Evolutionary conservation across 192 early-diverging fungal species (phyloP), one percentile per base, ranked within the genome.

Genomic region (Backusella macrospora): DNA sequence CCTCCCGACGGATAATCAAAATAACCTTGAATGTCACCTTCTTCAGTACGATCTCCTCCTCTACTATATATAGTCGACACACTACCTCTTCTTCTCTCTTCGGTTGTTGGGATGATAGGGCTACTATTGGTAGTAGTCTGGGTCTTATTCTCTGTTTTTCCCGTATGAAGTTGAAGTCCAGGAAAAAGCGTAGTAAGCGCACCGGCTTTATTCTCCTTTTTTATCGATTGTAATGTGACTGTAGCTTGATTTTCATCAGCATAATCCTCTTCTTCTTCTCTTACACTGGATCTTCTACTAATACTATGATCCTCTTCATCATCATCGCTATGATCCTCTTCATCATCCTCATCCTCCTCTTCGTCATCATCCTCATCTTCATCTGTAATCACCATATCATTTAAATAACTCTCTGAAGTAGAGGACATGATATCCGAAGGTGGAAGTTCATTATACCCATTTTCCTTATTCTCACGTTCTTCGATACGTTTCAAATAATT

Each of bases 401-500:
- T 49, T 7, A 59, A 21, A 8, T 59, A 59, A 12, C 52, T 59
- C 5, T 59, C 52, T 1, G 52, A 59, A 4, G 52, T 59, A 2
- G 52, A 26, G 3, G 52, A 59, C 21, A 59, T 23, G 10, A 59
- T 59, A 12, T 59, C 52, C 9, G 52, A 59, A 5, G 52, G 52
- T 59, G 52, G 52, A 0, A 59, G 12, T 29, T 59, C 52, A 59
- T 59, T 21, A 26, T 59, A 59, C 0, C 52, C 52, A 21, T 59
- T 59, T 34, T 68, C 59, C 5, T 48, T 48, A 8, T 15, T 67
- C 49, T 77, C 70, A 1, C 70, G 62, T 13, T 74, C 62, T 29
- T 79, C 77, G 13, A 75, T 26, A 0, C 73, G 70, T 37, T 77
- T 77, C 5, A 77, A 43, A 43, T 81, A 81, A 46, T 78, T 76